Evolutionary conservation across 257 asterid species (phyloP).

Genomic region (Thymus mandschuricus): DNA sequence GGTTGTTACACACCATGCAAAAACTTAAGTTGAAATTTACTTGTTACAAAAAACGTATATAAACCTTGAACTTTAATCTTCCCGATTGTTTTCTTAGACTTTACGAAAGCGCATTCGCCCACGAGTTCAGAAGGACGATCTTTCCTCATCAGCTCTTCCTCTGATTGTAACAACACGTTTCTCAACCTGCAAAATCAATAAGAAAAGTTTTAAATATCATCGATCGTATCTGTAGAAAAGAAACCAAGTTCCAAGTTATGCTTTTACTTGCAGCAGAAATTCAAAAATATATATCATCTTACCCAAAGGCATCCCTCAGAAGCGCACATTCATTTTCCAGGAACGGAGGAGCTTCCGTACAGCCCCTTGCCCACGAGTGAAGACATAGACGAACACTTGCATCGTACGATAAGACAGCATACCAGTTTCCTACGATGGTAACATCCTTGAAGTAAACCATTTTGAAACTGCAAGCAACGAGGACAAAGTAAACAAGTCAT

Average conservation of each 20-base stretch:
- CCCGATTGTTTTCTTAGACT: constrained; percentile 80
- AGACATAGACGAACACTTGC: constrained; percentile 95
- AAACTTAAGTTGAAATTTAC: constrained; percentile 20
- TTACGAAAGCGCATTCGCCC: constrained; percentile 74
- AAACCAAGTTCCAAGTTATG: not conserved
- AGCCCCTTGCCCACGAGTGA: constrained; percentile 86
- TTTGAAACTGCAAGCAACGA: no score
- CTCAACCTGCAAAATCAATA: constrained; percentile 53
- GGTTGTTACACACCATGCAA: constrained; percentile 20
- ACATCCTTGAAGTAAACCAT: no score
- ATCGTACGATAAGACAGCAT: constrained; percentile 75
- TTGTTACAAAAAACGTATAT: constrained; percentile 22
- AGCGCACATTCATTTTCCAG: constrained; percentile 87
- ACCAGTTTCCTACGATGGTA: constrained; percentile 66
- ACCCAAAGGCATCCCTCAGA: constrained; percentile 90
- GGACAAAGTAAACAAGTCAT: no score
- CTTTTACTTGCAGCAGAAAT: not conserved
- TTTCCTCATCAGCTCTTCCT: constrained; percentile 79
- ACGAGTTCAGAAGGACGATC: constrained; percentile 63
- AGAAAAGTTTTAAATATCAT: constrained; percentile 3
- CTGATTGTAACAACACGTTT: constrained; percentile 77
- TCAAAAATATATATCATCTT: constrained; percentile 1
- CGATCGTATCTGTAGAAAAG: not conserved
- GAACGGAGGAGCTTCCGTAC: constrained; percentile 79
- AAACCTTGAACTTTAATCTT: constrained; percentile 91